phyloP scores from a whole-genome alignment of 2,329 filamentous ascomycete genomes.

The Penicillium palitans region DNA sequence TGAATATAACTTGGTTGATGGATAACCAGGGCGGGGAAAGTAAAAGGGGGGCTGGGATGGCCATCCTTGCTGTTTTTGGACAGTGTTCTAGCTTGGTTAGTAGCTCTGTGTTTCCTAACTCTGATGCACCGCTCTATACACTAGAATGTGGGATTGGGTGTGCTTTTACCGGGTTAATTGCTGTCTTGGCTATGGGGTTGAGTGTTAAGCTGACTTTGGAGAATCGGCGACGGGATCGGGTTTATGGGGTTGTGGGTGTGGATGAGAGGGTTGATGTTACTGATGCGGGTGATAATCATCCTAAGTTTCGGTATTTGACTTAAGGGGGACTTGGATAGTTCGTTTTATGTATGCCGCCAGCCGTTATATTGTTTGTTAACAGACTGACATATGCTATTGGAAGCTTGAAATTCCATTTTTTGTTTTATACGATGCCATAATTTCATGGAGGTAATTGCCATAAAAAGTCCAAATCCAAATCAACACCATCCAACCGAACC shows the following conservation, averaged over 20 bases:
- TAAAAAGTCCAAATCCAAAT: neutral
- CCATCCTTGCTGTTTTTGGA: slow-evolving; percentile 26
- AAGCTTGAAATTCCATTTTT: neutral
- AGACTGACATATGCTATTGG: neutral
- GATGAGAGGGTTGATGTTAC: slow-evolving; percentile 27
- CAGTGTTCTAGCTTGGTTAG: slow-evolving; percentile 29
- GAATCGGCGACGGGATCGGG: slow-evolving; percentile 23
- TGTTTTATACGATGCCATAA: neutral
- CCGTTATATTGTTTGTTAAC: neutral
- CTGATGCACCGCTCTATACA: slow-evolving; percentile 25
- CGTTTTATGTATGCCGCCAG: neutral
- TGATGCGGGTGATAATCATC: slow-evolving; percentile 23
- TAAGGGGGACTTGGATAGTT: slow-evolving; percentile 1
- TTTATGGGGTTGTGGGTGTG: slow-evolving; percentile 21
- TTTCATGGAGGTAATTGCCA: neutral
- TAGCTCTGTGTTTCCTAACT: slow-evolving; percentile 25
- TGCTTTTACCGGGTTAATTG: slow-evolving; percentile 26
- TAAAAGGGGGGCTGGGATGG: slow-evolving; percentile 29
- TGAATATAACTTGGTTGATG: slow-evolving; percentile 31
- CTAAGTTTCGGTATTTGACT: slow-evolving; percentile 26
- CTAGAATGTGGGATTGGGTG: slow-evolving; percentile 26
- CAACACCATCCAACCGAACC: neutral
- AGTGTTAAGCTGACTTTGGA: slow-evolving; percentile 19
- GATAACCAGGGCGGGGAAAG: slow-evolving; percentile 30
- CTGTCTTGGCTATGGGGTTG: slow-evolving; percentile 23